Percentiles rank a stretch among this genome's conserved stretches.
phyloP scores from a whole-genome alignment of 1,284 basidiomycete genomes.

The Ceratobasidium sp. region DNA sequence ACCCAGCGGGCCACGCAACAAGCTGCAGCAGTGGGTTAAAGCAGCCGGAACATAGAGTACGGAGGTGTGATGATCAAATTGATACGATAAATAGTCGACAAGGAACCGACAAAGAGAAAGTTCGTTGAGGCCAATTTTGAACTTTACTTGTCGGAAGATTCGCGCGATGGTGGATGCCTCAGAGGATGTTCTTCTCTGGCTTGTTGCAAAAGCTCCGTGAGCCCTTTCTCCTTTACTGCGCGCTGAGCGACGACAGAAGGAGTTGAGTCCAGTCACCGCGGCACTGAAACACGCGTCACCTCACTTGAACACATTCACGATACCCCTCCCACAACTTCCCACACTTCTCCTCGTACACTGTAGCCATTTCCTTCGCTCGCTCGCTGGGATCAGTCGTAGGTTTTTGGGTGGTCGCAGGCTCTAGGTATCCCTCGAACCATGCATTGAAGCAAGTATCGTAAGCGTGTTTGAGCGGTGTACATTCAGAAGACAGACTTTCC shows the following conservation, averaged over 20 bases:
- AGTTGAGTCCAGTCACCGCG: slow-evolving; percentile 2
- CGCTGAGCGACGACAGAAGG: slow-evolving; percentile 58
- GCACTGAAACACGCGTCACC: slow-evolving; percentile 44
- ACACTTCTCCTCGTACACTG: slow-evolving; percentile 82
- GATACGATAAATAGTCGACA: slow-evolving; percentile 25
- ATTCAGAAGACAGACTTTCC: slow-evolving; percentile 75
- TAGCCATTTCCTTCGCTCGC: slow-evolving; percentile 58
- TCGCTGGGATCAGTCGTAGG: slow-evolving; percentile 56
- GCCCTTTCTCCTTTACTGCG: slow-evolving; percentile 79
- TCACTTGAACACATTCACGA: slow-evolving; percentile 76
- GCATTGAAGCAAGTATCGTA: slow-evolving; percentile 96
- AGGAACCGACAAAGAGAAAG: slow-evolving; percentile 1
- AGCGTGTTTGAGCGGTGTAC: slow-evolving; percentile 85
- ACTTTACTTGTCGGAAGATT: slow-evolving; percentile 13
- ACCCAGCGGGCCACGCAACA: neutral
- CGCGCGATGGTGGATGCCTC: slow-evolving; percentile 57
- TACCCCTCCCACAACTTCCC: slow-evolving; percentile 82
- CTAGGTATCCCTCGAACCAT: slow-evolving; percentile 95
- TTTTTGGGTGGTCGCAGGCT: slow-evolving; percentile 62
- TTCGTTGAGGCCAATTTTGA: neutral
- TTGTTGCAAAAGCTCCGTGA: slow-evolving; percentile 77
- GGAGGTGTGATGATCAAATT: slow-evolving; percentile 4
- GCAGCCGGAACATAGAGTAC: neutral
- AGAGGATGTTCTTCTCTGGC: slow-evolving; percentile 84
- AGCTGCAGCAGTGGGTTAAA: neutral